These are phyloP conservation scores for Piromyces finnis DNA, from an alignment of 192 early-diverging fungal genomes.

Conservation along the genomic window DNA sequence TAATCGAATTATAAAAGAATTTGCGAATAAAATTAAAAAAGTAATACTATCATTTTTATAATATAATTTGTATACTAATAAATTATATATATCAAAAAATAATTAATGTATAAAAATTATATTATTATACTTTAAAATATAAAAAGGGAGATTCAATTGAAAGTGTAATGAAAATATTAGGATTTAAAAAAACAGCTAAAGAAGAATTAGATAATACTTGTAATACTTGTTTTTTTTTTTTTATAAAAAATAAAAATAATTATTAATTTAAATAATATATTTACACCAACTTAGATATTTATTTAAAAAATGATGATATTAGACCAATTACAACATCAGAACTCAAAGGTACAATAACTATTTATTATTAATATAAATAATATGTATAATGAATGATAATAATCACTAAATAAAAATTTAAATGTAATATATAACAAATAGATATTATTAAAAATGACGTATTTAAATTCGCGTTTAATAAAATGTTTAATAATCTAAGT, in stretches of 20 bases:
- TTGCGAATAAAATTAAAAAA: background rate
- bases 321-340: background rate
- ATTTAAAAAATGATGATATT: background rate
- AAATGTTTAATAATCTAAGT: background rate
- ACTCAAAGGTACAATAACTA: background rate
- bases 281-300: no score
- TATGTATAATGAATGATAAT: no score
- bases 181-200: background rate
- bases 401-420: no score
- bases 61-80: no score
- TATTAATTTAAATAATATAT: no score
- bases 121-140: no score
- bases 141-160: background rate
- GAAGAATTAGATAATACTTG: background rate
- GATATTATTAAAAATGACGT: conserved; percentile 3
- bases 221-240: background rate
- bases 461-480: background rate
- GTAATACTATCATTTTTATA: background rate
- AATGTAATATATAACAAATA: conserved; percentile 1
- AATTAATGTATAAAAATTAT: no score
- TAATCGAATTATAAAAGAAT: background rate
- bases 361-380: no score
- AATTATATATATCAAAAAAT: no score
- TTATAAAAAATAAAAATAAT: background rate
- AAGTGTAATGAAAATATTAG: background rate